Base-by-base conservation (phyloP, 331 rosid genomes). In the Cydonia oblonga region DNA sequence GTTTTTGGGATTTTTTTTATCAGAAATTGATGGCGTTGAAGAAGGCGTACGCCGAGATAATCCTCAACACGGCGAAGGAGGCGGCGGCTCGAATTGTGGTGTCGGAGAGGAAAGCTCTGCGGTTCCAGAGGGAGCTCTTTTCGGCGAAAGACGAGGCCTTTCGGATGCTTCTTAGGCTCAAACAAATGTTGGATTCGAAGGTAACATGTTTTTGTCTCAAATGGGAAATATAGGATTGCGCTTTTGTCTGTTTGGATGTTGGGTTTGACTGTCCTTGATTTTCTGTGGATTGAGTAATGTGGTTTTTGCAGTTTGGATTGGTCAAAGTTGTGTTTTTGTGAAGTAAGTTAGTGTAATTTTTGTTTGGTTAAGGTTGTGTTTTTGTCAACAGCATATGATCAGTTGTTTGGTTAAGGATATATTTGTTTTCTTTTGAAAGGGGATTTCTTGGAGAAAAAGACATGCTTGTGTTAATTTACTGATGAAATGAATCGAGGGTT, bases 31-130 rank as follows among this genome's bases (percentile, higher is more conserved):
- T 69, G 81, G 96, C 91, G 29, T 70, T 89, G 89, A 89, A 92
- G 87, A 92, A 82, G 80, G 97, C 96, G 1, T 92, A 86, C 68
- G 96, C 96, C 22, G 91, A 89, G 0, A 84, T 89, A 56, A 87
- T 92, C 72, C 85, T 92, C 57, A 85, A 92, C 81, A 87, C 93
- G 52, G 90, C 86, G 65, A 92, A 89, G 68, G 96, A 92, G 73
- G 91, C 96, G 62, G 97, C 96, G 58, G 86, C 80, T 23, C 77
- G 96, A 54, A 82, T 89, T 24, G 77, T 89, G 89, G 83, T 57
- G 12, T 86, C 97, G 24, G 96, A 92, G 81, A 40, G 80, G 52
- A 89, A 82, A 76, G 84, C 93, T 58, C 71, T 82, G 62, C 75
- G 78, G 57, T 80, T 73, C 69, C 89, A 75, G 46, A 78, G 62